phyloP scores from a whole-genome alignment of 805 yeast species.

The Jamesozyma lodderae region DNA sequence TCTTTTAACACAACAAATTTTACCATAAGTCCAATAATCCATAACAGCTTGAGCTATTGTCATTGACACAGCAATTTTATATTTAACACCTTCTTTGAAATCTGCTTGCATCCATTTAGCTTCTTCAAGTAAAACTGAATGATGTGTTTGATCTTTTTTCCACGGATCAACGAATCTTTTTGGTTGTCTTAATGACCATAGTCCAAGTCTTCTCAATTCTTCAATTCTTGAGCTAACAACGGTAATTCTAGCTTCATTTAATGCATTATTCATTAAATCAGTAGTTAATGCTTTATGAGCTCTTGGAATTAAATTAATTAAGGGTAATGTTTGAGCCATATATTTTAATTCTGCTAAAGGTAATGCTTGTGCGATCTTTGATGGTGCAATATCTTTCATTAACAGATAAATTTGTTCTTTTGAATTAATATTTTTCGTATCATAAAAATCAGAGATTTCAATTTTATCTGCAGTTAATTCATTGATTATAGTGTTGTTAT shows the following conservation, averaged over 20 bases:
- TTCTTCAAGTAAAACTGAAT: constrained; percentile 70
- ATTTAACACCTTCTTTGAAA: constrained; percentile 59
- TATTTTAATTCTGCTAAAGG: constrained; percentile 82
- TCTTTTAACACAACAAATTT: constrained; percentile 51
- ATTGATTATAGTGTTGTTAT: constrained; percentile 9
- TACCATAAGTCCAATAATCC: constrained; percentile 76
- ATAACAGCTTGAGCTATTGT: constrained; percentile 60
- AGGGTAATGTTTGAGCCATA: constrained; percentile 78
- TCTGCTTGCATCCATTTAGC: constrained; percentile 79
- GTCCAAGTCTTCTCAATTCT: constrained; percentile 75
- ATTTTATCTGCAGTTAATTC: constrained; percentile 1
- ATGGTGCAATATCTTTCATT: constrained; percentile 44
- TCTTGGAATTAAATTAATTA: constrained; percentile 69
- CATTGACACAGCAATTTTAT: constrained; percentile 61
- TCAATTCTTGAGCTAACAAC: constrained; percentile 87
- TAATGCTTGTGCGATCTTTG: constrained; percentile 45
- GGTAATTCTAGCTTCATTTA: constrained; percentile 84
- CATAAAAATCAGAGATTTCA: constrained; percentile 20
- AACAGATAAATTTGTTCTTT: constrained; percentile 38
- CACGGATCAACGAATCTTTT: constrained; percentile 60
- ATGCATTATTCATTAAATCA: constrained; percentile 72
- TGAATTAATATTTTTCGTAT: constrained; percentile 34
- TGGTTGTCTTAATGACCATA: constrained; percentile 91
- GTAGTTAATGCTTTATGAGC: constrained; percentile 83
- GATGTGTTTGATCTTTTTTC: constrained; percentile 40